Percentiles rank a stretch among this genome's conserved stretches.
Evolutionary conservation across 805 yeast genomes (phyloP).

Genomic region (Myxozyma nipponensis): DNA sequence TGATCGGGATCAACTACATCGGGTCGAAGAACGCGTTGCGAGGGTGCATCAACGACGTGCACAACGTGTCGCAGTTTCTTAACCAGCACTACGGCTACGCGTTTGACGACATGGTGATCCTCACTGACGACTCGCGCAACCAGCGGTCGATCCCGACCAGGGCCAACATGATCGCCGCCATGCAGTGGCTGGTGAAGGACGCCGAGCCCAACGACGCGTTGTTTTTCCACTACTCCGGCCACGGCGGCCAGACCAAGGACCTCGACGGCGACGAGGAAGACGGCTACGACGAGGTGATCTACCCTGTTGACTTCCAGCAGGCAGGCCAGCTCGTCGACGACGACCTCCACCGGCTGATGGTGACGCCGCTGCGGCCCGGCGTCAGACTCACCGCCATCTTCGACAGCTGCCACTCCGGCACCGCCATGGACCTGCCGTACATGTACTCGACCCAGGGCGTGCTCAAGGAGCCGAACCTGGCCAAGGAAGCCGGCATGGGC

Average conservation of each 20-base stretch:
- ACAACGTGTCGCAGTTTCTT: slow-evolving; percentile 41
- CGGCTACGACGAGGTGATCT: slow-evolving; percentile 67
- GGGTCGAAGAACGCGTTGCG: slow-evolving; percentile 58
- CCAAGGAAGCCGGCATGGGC: slow-evolving; percentile 70
- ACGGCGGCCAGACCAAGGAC: slow-evolving; percentile 74
- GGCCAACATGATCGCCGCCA: slow-evolving; percentile 68
- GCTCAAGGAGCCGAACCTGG: slow-evolving; percentile 71
- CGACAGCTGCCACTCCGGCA: slow-evolving; percentile 85
- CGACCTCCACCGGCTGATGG: slow-evolving; percentile 61
- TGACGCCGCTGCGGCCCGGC: slow-evolving; percentile 64
- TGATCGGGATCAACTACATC: slow-evolving; percentile 74
- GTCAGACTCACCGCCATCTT: slow-evolving; percentile 73
- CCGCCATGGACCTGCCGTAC: slow-evolving; percentile 75
- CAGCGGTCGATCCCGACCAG: slow-evolving; percentile 54
- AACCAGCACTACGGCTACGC: slow-evolving; percentile 23
- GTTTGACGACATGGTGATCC: slow-evolving; percentile 33
- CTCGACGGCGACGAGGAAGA: slow-evolving; percentile 70
- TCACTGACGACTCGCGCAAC: slow-evolving; percentile 41
- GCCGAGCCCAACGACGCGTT: slow-evolving; percentile 75
- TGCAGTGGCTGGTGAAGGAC: slow-evolving; percentile 73
- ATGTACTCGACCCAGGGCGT: slow-evolving; percentile 80
- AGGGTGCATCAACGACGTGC: slow-evolving; percentile 80
- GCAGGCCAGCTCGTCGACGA: slow-evolving; percentile 73
- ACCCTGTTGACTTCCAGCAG: slow-evolving; percentile 66
- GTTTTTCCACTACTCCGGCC: slow-evolving; percentile 83